A percentile compares a stretch with the other conserved stretches of the same genome.
Evolutionary conservation across 106 monocot species (phyloP).

Genomic region (Amphibolis antarctica): DNA sequence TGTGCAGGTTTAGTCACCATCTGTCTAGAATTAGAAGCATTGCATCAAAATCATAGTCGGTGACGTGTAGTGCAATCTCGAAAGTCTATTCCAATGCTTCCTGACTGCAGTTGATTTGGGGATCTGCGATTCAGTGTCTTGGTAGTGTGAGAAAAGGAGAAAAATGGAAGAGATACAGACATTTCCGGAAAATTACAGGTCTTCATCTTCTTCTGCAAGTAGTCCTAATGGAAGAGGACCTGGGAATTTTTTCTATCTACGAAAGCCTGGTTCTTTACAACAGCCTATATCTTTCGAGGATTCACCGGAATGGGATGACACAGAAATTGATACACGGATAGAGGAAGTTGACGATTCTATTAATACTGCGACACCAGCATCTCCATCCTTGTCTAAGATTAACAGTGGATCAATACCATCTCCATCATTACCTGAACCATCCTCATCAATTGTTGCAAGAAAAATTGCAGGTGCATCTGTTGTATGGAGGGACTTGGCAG

Average conservation of each 20-base stretch:
- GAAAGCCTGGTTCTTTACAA: conserved; percentile 52
- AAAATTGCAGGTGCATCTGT: conserved; percentile 78
- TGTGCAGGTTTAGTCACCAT: no score
- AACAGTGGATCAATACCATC: conserved; percentile 55
- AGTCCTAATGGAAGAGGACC: conserved; percentile 56
- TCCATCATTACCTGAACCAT: conserved; percentile 40
- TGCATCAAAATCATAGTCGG: not conserved
- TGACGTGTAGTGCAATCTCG: not conserved
- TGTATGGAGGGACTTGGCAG: conserved; percentile 89
- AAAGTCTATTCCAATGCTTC: not conserved
- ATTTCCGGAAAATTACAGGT: conserved; percentile 62
- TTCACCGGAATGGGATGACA: conserved; percentile 95
- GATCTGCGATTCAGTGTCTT: not conserved
- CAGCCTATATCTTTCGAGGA: conserved; percentile 93
- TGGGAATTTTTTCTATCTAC: conserved; percentile 55
- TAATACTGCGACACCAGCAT: conserved; percentile 45
- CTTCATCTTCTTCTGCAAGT: conserved; percentile 93
- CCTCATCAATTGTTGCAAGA: conserved; percentile 35
- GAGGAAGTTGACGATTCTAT: conserved; percentile 69
- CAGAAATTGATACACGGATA: conserved; percentile 43
- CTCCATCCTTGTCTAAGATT: conserved; percentile 60
- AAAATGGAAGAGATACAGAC: conserved; percentile 62
- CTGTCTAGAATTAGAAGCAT: not conserved
- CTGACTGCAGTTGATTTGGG: not conserved
- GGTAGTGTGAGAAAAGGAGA: not conserved